phyloP scores from a whole-genome alignment of 192 early-diverging fungal species.

The Coemansia sp. region DNA sequence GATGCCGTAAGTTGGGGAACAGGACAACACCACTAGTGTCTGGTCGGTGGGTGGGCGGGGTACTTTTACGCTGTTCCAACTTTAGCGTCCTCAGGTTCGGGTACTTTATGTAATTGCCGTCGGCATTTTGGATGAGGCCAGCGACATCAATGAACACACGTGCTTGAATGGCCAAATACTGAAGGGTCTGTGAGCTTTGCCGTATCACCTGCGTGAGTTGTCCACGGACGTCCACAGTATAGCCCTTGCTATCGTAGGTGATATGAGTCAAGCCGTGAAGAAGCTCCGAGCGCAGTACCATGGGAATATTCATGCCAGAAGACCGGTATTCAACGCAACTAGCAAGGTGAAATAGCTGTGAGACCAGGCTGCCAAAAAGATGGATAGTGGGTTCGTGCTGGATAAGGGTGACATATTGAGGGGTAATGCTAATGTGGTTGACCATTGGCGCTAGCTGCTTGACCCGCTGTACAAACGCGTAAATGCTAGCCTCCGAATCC shows the following conservation, averaged over 20 bases:
- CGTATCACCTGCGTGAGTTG: background rate
- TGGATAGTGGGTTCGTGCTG: background rate
- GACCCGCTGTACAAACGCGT: background rate
- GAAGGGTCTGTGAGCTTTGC: background rate
- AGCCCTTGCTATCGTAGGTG: background rate
- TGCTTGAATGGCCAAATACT: background rate
- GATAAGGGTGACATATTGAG: background rate
- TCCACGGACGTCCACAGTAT: background rate
- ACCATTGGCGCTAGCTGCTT: background rate
- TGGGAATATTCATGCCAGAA: background rate
- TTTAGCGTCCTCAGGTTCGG: background rate
- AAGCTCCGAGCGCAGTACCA: background rate
- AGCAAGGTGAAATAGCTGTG: background rate
- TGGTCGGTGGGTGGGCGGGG: background rate
- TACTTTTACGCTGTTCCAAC: background rate
- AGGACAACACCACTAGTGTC: background rate
- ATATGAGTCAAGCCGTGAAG: background rate
- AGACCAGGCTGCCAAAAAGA: background rate
- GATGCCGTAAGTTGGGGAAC: slow-evolving; percentile 13
- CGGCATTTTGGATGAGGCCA: background rate
- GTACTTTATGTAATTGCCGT: slow-evolving; percentile 2
- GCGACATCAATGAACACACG: background rate
- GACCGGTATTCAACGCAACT: background rate
- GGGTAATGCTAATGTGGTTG: background rate
- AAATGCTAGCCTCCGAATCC: background rate